phyloP scores from a whole-genome alignment of 2,329 filamentous ascomycete genomes.

The Albifimbria verrucaria region DNA sequence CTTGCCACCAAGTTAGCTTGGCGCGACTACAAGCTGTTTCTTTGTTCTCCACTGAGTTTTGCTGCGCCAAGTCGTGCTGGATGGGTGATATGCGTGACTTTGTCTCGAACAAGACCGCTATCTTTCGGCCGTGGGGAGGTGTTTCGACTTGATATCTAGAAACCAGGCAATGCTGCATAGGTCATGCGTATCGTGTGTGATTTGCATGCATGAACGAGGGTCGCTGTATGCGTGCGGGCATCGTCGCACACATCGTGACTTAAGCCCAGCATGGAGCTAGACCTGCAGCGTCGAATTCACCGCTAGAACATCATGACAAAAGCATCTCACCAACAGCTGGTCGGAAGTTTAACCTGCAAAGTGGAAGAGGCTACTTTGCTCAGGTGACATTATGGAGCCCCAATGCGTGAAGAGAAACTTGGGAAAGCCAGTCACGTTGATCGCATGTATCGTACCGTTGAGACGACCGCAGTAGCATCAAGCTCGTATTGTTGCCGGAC shows the following conservation, averaged over 20 bases:
- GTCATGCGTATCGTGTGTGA: not conserved
- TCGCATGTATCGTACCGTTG: too few relatives aligned
- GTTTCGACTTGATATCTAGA: not conserved
- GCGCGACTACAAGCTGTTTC: not conserved
- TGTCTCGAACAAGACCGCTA: too few relatives aligned
- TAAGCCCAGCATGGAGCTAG: not conserved
- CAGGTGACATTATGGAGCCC: too few relatives aligned
- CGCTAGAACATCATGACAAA: not conserved
- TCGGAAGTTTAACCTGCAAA: too few relatives aligned
- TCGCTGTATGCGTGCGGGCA: not conserved
- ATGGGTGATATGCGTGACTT: too few relatives aligned
- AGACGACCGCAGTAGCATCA: not conserved
- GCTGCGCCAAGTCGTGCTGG: too few relatives aligned
- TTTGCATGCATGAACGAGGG: not conserved
- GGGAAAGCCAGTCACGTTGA: not conserved
- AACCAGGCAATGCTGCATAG: too few relatives aligned
- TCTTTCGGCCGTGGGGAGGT: too few relatives aligned
- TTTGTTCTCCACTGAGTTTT: not conserved
- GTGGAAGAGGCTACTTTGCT: too few relatives aligned
- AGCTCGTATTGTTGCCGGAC: not conserved
- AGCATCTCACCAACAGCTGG: too few relatives aligned
- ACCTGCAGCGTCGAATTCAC: not conserved
- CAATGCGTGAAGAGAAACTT: too few relatives aligned
- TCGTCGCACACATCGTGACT: not conserved
- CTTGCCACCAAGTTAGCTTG: not conserved